Conservation (phyloP, 306 rosid species). For the Prunus salicina region DNA sequence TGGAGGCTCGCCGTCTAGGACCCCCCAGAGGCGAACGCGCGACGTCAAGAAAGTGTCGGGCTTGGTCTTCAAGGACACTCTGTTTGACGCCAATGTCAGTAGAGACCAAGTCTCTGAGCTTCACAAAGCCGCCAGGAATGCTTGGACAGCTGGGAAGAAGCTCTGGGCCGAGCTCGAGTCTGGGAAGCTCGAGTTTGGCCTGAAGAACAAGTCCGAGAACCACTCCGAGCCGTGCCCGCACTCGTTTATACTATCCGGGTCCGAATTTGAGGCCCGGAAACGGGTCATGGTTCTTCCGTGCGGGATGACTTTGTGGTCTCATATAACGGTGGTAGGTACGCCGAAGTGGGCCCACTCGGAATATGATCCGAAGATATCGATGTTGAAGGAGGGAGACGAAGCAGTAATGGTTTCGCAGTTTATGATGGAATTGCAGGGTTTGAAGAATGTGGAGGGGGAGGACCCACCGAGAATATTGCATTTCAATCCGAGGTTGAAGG, state of each 20-base stretch:
- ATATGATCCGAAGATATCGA: constrained; percentile 67
- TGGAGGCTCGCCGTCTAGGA: constrained; percentile 24
- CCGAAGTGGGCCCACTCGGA: constrained; percentile 86
- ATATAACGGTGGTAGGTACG: constrained; percentile 85
- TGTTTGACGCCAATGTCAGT: constrained; percentile 26
- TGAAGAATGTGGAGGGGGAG: constrained; percentile 88
- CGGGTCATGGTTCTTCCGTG: constrained; percentile 73
- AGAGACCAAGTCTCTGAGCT: constrained; percentile 48
- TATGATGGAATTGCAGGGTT: constrained; percentile 87
- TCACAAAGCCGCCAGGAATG: constrained; percentile 59
- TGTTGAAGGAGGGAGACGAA: constrained; percentile 63
- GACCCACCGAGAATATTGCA: constrained; percentile 91
- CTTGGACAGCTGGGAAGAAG: constrained; percentile 65
- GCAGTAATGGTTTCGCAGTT: constrained; percentile 90
- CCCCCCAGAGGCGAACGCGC: constrained; percentile 35
- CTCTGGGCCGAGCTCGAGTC: constrained; percentile 70
- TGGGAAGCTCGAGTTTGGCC: constrained; percentile 28
- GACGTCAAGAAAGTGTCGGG: constrained; percentile 61
- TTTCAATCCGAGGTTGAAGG: constrained; percentile 92
- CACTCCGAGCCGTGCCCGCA: constrained; percentile 59
- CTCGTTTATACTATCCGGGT: constrained; percentile 59
- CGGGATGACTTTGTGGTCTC: constrained; percentile 87
- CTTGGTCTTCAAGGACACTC: constrained; percentile 51
- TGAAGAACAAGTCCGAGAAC: constrained; percentile 37
- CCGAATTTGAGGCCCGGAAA: constrained; percentile 42